Percentiles rank a stretch among this genome's conserved stretches.
phyloP scores from a whole-genome alignment of 75 land plant species.

The Cunninghamia lanceolata region DNA sequence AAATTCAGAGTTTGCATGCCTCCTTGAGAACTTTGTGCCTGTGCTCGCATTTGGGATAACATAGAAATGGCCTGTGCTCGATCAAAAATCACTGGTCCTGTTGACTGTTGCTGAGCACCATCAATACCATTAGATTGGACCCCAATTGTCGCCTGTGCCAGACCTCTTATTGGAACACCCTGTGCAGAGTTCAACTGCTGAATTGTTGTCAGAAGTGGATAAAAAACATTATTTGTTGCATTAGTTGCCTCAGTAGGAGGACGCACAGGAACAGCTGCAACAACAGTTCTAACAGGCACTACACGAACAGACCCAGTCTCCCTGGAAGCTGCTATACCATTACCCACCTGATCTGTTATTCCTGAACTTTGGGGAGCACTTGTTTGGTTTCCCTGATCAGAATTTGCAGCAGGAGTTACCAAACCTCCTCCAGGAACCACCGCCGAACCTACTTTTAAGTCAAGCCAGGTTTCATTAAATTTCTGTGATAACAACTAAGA shows the following conservation, averaged over 20 bases:
- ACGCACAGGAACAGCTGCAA: slow-evolving; percentile 55
- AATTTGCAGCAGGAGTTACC: slow-evolving; percentile 7
- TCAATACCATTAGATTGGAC: slow-evolving; percentile 11
- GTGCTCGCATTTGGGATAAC: slow-evolving; percentile 22
- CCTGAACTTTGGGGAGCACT: slow-evolving; percentile 26
- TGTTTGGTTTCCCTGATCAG: slow-evolving; percentile 22
- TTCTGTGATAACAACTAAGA: neutral
- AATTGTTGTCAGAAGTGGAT: slow-evolving; percentile 73
- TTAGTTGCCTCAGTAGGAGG: slow-evolving; percentile 26
- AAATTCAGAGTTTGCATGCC: slow-evolving; percentile 8
- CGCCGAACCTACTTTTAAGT: neutral
- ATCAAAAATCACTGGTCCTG: slow-evolving; percentile 9
- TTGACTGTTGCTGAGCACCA: slow-evolving; percentile 20
- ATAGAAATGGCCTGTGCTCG: neutral
- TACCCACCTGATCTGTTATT: slow-evolving; percentile 14
- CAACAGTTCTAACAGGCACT: slow-evolving; percentile 61
- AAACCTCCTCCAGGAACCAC: slow-evolving; percentile 7
- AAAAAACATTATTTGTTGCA: slow-evolving; percentile 27
- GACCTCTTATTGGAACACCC: slow-evolving; percentile 5
- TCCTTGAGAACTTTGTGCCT: slow-evolving; percentile 13
- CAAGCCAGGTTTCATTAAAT: neutral
- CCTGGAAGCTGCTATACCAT: slow-evolving; percentile 16
- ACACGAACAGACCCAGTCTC: slow-evolving; percentile 61
- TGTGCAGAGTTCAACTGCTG: slow-evolving; percentile 41
- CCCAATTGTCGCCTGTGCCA: slow-evolving; percentile 12